phyloP scores from a whole-genome alignment of 441 rosid genomes.

The Rhodomyrtus psidioides region DNA sequence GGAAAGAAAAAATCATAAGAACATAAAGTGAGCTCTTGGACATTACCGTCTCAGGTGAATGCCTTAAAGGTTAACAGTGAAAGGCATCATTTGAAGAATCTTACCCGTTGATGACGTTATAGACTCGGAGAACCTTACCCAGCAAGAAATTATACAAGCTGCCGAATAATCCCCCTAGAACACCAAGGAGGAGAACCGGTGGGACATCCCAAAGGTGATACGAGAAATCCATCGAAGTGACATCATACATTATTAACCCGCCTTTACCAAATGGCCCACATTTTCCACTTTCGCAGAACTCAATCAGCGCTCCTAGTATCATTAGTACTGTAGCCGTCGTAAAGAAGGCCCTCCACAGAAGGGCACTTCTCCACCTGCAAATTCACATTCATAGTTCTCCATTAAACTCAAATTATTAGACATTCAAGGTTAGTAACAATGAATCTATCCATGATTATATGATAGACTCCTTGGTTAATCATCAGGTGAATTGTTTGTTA shows the following conservation, averaged over 20 bases:
- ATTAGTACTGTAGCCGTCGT: conserved; percentile 77
- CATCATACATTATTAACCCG: conserved; percentile 84
- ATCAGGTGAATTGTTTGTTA: neutral
- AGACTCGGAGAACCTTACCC: conserved; percentile 53
- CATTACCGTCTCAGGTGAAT: neutral
- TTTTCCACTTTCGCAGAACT: conserved; percentile 64
- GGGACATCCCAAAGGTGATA: conserved; percentile 70
- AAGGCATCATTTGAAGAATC: neutral
- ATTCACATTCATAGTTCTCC: neutral
- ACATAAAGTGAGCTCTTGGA: neutral
- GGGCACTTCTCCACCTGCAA: conserved; percentile 92
- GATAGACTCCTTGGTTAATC: neutral
- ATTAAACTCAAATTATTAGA: neutral
- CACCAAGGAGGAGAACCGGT: conserved; percentile 64
- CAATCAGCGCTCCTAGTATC: conserved; percentile 70
- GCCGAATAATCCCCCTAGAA: conserved; percentile 79
- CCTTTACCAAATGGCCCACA: conserved; percentile 90
- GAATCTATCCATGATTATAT: neutral
- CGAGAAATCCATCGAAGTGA: conserved; percentile 46
- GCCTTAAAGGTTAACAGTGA: neutral
- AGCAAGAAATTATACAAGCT: conserved; percentile 63
- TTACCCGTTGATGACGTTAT: conserved; percentile 60
- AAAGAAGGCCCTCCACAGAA: conserved; percentile 85
- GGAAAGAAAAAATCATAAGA: conserved; percentile 13
- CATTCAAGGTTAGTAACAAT: neutral